These are phyloP conservation scores for Furcasterigmium furcatum DNA, from an alignment of 2,329 filamentous ascomycete species.

Conservation along the genomic window DNA sequence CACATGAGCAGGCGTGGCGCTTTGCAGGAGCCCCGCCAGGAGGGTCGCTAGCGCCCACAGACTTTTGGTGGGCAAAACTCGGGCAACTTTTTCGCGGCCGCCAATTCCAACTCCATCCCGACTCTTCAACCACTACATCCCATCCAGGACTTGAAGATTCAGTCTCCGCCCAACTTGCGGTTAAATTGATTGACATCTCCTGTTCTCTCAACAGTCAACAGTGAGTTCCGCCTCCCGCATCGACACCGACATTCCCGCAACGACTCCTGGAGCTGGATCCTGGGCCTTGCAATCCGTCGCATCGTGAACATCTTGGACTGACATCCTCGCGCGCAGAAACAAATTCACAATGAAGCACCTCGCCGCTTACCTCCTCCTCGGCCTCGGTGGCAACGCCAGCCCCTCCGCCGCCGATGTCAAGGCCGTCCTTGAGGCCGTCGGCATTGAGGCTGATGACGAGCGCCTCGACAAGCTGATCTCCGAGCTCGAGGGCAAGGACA, in stretches of 20 bases:
- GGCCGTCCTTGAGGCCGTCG: conserved; percentile 85
- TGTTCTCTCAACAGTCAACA: conserved; percentile 54
- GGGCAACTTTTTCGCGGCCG: conserved; percentile 5
- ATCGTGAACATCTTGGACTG: conserved; percentile 7
- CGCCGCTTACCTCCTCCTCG: conserved; percentile 97
- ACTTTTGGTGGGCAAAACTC: conserved; percentile 12
- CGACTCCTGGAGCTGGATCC: background rate
- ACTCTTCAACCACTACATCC: conserved; percentile 19
- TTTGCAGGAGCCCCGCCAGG: no score
- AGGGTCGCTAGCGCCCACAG: conserved; percentile 13
- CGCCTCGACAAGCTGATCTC: conserved; percentile 83
- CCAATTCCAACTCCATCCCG: background rate
- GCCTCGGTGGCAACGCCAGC: conserved; percentile 86
- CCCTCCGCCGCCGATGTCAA: conserved; percentile 87
- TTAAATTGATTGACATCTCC: conserved; percentile 99
- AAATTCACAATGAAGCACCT: conserved; percentile 95
- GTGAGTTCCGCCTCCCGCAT: conserved; percentile 24
- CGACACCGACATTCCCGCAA: background rate
- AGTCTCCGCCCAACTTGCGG: conserved; percentile 98
- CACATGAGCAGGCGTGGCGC: background rate
- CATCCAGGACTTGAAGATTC: conserved; percentile 86
- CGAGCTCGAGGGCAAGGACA: conserved; percentile 89
- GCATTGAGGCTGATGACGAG: conserved; percentile 87
- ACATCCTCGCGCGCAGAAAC: conserved; percentile 22
- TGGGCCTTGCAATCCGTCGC: background rate